A percentile compares a stretch with the other conserved stretches of the same genome.
Evolutionary conservation across 106 monocot genomes (phyloP).

Genomic region (Dendrobium officinale): DNA sequence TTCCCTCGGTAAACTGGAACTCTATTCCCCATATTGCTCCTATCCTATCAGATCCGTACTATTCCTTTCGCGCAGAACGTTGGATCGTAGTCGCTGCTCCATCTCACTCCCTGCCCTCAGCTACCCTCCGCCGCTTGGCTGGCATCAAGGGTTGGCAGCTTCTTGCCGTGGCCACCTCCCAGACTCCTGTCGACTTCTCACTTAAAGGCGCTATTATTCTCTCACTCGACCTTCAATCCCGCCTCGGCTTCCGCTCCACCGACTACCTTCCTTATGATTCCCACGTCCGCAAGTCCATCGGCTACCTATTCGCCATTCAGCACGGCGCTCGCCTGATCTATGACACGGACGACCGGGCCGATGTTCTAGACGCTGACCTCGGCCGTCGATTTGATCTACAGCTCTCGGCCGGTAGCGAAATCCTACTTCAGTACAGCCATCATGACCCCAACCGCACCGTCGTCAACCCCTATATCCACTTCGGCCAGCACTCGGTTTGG

Average conservation of each 20-base stretch:
- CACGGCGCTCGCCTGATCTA: slow-evolving; percentile 79
- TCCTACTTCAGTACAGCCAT: slow-evolving; percentile 89
- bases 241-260: slow-evolving; percentile 56
- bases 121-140: slow-evolving; percentile 33
- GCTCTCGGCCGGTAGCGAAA: slow-evolving; percentile 29
- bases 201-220: slow-evolving; percentile 81
- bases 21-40: slow-evolving; percentile 4
- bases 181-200: slow-evolving; percentile 56
- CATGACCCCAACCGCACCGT: slow-evolving; percentile 72
- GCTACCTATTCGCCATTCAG: slow-evolving; percentile 81
- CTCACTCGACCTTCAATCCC: slow-evolving; percentile 73
- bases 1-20: slow-evolving; percentile 15
- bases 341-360: slow-evolving; percentile 79
- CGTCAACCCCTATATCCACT: slow-evolving; percentile 88
- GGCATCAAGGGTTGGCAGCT: slow-evolving; percentile 78
- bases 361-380: slow-evolving; percentile 58
- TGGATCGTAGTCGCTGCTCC: slow-evolving; percentile 23
- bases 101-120: slow-evolving; percentile 7
- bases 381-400: slow-evolving; percentile 55
- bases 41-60: not conserved
- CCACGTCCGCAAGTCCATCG: slow-evolving; percentile 54
- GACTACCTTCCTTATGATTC: slow-evolving; percentile 52
- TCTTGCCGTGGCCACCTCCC: slow-evolving; percentile 66
- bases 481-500: slow-evolving; percentile 95
- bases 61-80: slow-evolving; percentile 18